phyloP scores from a whole-genome alignment of 2,329 filamentous ascomycete genomes.

The Cercospora beticola region DNA sequence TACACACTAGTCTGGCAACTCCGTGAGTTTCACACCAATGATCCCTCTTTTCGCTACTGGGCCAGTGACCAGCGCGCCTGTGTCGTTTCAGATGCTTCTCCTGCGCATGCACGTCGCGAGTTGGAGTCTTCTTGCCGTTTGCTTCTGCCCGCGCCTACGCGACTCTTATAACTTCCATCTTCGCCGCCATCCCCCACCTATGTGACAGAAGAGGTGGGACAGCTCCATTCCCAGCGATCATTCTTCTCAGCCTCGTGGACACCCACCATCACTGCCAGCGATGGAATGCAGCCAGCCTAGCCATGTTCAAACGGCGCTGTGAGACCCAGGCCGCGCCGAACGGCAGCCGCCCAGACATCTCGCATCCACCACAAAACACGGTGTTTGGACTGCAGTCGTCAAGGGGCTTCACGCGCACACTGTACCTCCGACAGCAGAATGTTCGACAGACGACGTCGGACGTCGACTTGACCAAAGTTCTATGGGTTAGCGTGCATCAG shows the following conservation, averaged over 20 bases:
- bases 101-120: conserved; percentile 15
- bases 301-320: conserved; percentile 14
- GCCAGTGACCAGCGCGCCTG: neutral
- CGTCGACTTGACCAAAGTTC: neutral
- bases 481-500: conserved; percentile 2
- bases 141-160: neutral
- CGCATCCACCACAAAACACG: neutral
- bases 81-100: conserved; percentile 19
- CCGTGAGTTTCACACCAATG: conserved; percentile 12
- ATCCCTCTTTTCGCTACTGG: conserved; percentile 9
- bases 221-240: conserved; percentile 20
- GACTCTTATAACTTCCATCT: neutral
- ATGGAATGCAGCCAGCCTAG: conserved; percentile 23
- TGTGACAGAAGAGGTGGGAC: neutral
- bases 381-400: conserved; percentile 8
- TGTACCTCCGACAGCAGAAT: conserved; percentile 1
- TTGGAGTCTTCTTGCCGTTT: neutral
- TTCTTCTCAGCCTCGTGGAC: conserved; percentile 26
- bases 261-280: conserved; percentile 15
- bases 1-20: conserved; percentile 3
- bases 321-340: conserved; percentile 15
- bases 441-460: conserved; percentile 12
- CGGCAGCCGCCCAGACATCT: conserved; percentile 11
- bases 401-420: conserved; percentile 5
- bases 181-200: neutral